Evolutionary conservation across 257 asterid species (phyloP).

Genomic region (Parsonsia alboflavescens): DNA sequence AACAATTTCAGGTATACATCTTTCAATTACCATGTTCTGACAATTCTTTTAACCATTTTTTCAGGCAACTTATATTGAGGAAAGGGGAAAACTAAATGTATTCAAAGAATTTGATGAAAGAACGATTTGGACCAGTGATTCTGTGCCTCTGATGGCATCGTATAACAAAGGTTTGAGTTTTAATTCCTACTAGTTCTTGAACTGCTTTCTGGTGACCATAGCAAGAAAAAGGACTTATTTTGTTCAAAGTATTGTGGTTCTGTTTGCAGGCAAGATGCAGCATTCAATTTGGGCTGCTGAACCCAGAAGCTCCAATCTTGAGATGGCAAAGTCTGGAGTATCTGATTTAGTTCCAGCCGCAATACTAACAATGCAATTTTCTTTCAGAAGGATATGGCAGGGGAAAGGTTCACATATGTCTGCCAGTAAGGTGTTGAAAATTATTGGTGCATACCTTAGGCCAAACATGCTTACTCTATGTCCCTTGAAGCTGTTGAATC

Average conservation of each 20-base stretch:
- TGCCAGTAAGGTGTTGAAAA: conserved; percentile 74
- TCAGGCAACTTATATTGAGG: conserved; percentile 70
- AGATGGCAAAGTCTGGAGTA: conserved; percentile 34
- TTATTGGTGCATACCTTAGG: conserved; percentile 24
- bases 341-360: conserved; percentile 44
- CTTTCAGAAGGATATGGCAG: conserved; percentile 91
- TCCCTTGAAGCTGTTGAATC: background rate
- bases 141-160: conserved; percentile 74
- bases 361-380: conserved; percentile 44
- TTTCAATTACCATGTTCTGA: conserved; percentile 9
- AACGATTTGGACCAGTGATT: conserved; percentile 86
- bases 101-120: conserved; percentile 86
- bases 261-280: conserved; percentile 71
- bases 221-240: background rate
- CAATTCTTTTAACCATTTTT: conserved; percentile 16
- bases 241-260: conserved; percentile 1
- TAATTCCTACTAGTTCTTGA: conserved; percentile 14
- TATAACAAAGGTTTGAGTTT: conserved; percentile 63
- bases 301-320: conserved; percentile 45
- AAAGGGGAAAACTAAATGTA: conserved; percentile 69
- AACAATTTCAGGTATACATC: background rate
- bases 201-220: conserved; percentile 3
- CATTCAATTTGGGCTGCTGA: conserved; percentile 93
- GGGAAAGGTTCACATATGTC: conserved; percentile 85
- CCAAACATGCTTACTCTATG: background rate